Evolutionary conservation across 805 yeast genomes (phyloP), one percentile per base, ranked within the genome.

Genomic region (Metschnikowia continentalis): DNA sequence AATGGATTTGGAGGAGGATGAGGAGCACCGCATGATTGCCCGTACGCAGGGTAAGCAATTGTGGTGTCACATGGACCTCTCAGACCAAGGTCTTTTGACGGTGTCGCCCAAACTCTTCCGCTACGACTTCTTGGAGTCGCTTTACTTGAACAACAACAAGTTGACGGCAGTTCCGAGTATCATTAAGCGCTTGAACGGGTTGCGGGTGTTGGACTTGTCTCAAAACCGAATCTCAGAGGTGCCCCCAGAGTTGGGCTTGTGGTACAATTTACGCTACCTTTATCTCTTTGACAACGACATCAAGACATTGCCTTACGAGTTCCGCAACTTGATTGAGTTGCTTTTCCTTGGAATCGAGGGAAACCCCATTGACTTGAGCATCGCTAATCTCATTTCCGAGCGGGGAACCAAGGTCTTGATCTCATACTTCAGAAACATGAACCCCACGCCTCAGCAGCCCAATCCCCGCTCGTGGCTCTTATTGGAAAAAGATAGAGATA

Each of bases 311-410:
- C 99, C 99, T 2, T 77, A 72, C 67, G 94, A 87, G 64, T 83
- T 94, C 67, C 97, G 98, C 26, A 85, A 83, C 59, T 73, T 95
- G 52, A 86, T 82, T 65, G 92, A 89, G 59, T 77, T 94, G 56
- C 86, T 88, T 58, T 86, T 92, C 64, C 71, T 94, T 46, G 99
- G 99, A 35, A 76, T 92, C 42, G 97, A 92, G 68, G 99, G 99
- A 1, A 94, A 94, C 65, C 88, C 95, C 3, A 74, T 94, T 62
- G 86, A 86, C 60, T 74, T 77, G 50, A 80, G 77, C 20, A 67
- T 81, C 53, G 81, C 89, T 40, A 79, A 83, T 56, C 78, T 87
- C 32, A 63, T 94, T 46, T 83, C 95, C 0, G 86, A 84, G 57
- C 83, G 82, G 52, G 97, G 98, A 5, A 88, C 96, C 5, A 82